Base-by-base conservation (phyloP, 2,329 filamentous ascomycete species). In the Tolypocladium inflatum region DNA sequence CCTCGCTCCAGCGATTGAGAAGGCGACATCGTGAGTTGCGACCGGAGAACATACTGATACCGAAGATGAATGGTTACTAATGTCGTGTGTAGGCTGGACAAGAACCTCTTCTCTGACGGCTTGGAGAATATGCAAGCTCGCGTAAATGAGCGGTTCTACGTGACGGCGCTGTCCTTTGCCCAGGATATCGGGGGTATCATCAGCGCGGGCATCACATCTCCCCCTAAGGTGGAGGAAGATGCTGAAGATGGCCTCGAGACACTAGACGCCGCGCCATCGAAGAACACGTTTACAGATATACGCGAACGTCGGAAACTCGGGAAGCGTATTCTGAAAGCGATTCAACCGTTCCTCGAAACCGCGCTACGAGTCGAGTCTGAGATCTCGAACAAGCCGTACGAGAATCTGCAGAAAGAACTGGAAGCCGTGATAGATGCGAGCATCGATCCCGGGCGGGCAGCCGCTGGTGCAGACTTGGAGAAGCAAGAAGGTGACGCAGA, bases 221-320 rank as follows among this genome's bases (percentile, higher is more conserved):
- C 75, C 41, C 71, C 72, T 5, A 66, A 73, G 45, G 58, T 64
- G 0, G 57, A 62, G 13, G 64, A 68, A 21, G 59, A 63, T 2
- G 61, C 69, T 26, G 63, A 66, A 7, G 63, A 70, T 43, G 66
- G 66, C n/a, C 61, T 63, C 50, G 74, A 75, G 39, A 61, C 66
- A 7, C 73, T 66, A 64, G 81, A 70, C 76, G 79, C 56, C 70
- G 88, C 67, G 62, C 78, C 65, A 64, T 75, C 62, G 62, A 85
- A 76, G 72, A 76, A 73, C 66, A 79, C 70, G 66, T 85, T 75
- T 71, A 76, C 73, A 59, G 91, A 96, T 65, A 84, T 91, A 60
- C 89, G 90, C 59, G 89, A 96, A 64, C 85, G 89, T 61, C 89
- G 90, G 66, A 89, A 88, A 64, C 77, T 96, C n/a, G 91, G 89